Evolutionary conservation across 1,139 yeast species (phyloP).

Genomic region (Candida sp.): DNA sequence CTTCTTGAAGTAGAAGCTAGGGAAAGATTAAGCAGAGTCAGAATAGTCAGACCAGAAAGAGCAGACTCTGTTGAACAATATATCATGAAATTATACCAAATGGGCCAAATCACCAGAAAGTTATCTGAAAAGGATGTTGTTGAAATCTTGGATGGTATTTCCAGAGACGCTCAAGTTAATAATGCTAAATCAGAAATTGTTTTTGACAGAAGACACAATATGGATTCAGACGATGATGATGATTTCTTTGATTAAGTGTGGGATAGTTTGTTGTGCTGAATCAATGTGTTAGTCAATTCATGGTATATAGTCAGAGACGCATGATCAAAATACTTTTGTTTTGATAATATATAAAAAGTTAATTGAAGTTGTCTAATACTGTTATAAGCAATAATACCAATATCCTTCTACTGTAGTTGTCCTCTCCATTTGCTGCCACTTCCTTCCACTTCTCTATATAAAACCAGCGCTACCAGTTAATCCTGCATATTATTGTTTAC

Average conservation of each 20-base stretch:
- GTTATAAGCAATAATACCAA: too few relatives aligned
- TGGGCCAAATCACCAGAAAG: slow-evolving; percentile 75
- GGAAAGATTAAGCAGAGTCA: slow-evolving; percentile 82
- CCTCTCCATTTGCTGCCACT: too few relatives aligned
- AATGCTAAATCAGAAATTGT: slow-evolving; percentile 60
- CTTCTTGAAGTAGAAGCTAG: slow-evolving; percentile 79
- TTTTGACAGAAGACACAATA: slow-evolving; percentile 22
- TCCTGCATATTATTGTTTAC: too few relatives aligned
- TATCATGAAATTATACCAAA: slow-evolving; percentile 65
- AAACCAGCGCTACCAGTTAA: too few relatives aligned
- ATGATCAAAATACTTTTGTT: too few relatives aligned
- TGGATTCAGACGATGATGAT: slow-evolving; percentile 22
- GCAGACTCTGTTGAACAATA: slow-evolving; percentile 90
- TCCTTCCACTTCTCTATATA: too few relatives aligned
- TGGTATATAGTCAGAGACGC: too few relatives aligned
- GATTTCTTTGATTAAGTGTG: slow-evolving; percentile 26
- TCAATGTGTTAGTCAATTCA: too few relatives aligned
- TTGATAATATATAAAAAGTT: too few relatives aligned
- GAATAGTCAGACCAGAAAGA: slow-evolving; percentile 87
- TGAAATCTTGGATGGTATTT: slow-evolving; percentile 75
- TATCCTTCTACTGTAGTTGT: too few relatives aligned
- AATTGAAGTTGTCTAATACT: too few relatives aligned
- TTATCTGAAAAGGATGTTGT: slow-evolving; percentile 79
- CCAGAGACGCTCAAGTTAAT: slow-evolving; percentile 69
- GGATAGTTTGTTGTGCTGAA: too few relatives aligned